A percentile compares a stretch with the other conserved stretches of the same genome.
phyloP scores from a whole-genome alignment of 2,329 filamentous ascomycete species.

The Paramyrothecium sp. region DNA sequence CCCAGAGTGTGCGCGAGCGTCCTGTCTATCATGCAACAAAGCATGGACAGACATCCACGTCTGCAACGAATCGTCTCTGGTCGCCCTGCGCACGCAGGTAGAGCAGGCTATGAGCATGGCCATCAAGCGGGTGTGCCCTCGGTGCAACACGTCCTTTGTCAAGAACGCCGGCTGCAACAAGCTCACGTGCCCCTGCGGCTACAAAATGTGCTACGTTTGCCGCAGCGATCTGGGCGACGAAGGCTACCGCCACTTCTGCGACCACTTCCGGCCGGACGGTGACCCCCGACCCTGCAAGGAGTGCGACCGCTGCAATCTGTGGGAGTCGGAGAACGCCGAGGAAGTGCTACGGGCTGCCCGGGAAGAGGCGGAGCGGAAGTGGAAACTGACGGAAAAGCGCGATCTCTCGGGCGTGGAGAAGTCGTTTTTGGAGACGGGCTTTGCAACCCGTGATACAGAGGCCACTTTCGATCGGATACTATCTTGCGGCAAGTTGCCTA shows the following conservation, averaged over 20 bases:
- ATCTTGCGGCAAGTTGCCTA: constrained; percentile 31
- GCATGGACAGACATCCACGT: constrained; percentile 85
- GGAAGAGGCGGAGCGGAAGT: constrained; percentile 68
- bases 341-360: constrained; percentile 66
- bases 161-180: constrained; percentile 97
- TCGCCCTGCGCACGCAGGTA: constrained; percentile 82
- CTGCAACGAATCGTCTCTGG: constrained; percentile 80
- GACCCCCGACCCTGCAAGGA: constrained; percentile 70
- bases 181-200: constrained; percentile 90
- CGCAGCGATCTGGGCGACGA: constrained; percentile 71
- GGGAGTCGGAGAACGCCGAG: constrained; percentile 73
- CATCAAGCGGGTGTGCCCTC: constrained; percentile 91
- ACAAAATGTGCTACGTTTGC: constrained; percentile 98
- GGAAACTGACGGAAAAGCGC: constrained; percentile 63
- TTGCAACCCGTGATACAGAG: constrained; percentile 26
- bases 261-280: constrained; percentile 84
- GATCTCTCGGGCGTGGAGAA: constrained; percentile 55
- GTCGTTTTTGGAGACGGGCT: constrained; percentile 55
- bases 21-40: constrained; percentile 80
- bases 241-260: constrained; percentile 92
- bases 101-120: constrained; percentile 92
- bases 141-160: constrained; percentile 88
- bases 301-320: constrained; percentile 79
- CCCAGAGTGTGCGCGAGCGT: constrained; percentile 64
- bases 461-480: constrained; percentile 30